Conservation (phyloP, 495 filamentous ascomycete genomes). For the Penicillium waksmanii region DNA sequence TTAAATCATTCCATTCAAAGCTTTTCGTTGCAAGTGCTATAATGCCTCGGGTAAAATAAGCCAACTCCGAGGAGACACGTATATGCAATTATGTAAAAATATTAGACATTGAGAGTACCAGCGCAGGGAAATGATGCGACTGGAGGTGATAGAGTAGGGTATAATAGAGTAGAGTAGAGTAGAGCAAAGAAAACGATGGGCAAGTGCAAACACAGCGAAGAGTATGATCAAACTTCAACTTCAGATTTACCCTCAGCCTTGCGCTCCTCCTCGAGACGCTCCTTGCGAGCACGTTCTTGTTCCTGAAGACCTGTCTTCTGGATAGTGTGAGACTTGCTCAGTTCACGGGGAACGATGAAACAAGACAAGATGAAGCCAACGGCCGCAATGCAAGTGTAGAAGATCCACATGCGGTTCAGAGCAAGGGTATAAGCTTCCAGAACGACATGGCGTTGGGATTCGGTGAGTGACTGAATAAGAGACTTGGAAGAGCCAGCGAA, state of each 20-base stretch:
- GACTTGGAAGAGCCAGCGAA: slow-evolving; percentile 63
- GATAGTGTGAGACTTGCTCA: slow-evolving; percentile 63
- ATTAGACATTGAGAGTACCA: slow-evolving; percentile 1
- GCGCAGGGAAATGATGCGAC: not conserved
- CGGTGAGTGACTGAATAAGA: slow-evolving; percentile 54
- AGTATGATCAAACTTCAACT: slow-evolving; percentile 28
- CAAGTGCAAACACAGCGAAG: not conserved
- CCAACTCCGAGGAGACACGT: not conserved
- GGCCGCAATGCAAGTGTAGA: slow-evolving; percentile 58
- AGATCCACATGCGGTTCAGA: slow-evolving; percentile 70
- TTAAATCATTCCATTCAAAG: not conserved
- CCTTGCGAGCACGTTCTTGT: slow-evolving; percentile 48
- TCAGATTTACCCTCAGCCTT: slow-evolving; percentile 28
- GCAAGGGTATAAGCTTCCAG: slow-evolving; percentile 58
- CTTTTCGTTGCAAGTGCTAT: not conserved
- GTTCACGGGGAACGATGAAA: slow-evolving; percentile 55
- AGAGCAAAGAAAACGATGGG: not conserved
- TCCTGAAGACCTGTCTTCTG: slow-evolving; percentile 65
- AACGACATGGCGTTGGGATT: slow-evolving; percentile 51
- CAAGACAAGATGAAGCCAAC: slow-evolving; percentile 58
- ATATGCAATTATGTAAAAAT: not conserved
- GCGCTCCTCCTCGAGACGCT: slow-evolving; percentile 37
- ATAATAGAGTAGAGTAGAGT: too few relatives aligned
- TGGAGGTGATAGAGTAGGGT: not conserved
- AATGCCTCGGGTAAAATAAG: not conserved